Evolutionary conservation across 2,329 filamentous ascomycete species (phyloP).

Genomic region (Aaosphaeria arxii): DNA sequence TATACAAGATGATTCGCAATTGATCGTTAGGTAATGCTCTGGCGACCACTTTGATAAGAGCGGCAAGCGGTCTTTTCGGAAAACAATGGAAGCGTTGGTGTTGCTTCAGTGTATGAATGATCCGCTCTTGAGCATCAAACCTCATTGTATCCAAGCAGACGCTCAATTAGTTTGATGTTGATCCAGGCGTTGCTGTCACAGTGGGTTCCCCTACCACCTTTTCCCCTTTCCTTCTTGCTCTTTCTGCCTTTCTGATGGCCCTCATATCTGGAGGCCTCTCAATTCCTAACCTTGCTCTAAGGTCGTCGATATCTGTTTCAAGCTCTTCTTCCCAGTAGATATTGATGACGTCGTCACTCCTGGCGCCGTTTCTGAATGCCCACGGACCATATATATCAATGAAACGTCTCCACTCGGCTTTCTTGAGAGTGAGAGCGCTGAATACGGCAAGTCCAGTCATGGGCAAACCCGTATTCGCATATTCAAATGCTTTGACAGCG

Average conservation of each 20-base stretch:
- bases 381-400: constrained; percentile 78
- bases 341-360: constrained; percentile 80
- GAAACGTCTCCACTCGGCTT: constrained; percentile 64
- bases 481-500: constrained; percentile 97
- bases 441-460: constrained; percentile 90
- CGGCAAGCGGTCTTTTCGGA: too few species aligned
- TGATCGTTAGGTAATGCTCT: too few species aligned
- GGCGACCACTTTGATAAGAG: too few species aligned
- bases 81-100: too few species aligned
- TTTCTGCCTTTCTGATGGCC: constrained; percentile 67
- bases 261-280: constrained; percentile 86
- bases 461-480: constrained; percentile 86
- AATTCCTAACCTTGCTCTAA: constrained; percentile 74
- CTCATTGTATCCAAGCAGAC: too few species aligned
- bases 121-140: too few species aligned
- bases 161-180: too few species aligned
- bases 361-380: constrained; percentile 80
- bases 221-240: constrained; percentile 64
- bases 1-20: too few species aligned
- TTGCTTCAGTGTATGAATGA: too few species aligned
- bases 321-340: constrained; percentile 97
- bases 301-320: constrained; percentile 73
- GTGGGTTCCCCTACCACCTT: constrained; percentile 46
- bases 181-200: too few species aligned
- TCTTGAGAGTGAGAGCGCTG: constrained; percentile 64